Base-by-base conservation (phyloP, 148 eudicot genomes). In the Camellia lanceoleosa region DNA sequence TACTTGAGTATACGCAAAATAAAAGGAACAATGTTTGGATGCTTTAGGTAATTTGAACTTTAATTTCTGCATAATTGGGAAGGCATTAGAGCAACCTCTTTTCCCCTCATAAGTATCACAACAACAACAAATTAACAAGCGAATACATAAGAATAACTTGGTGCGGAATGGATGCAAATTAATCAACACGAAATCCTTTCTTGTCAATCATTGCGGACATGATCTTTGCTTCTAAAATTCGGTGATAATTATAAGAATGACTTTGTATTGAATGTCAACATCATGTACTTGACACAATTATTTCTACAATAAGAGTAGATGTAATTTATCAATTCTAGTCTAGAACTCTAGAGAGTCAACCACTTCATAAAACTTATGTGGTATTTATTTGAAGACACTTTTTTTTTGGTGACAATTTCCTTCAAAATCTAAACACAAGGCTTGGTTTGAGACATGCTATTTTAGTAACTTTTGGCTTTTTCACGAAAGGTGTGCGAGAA, bases 21-120 rank as follows among this genome's bases (percentile, higher is more conserved):
- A 30, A 30, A 30, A 30, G 30, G 30, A 30, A 0, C 98, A 20
- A 96, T 96, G 79, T 96, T 96, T 76, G 92, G 97, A 87, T 96
- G 99, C 86, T 96, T 85, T 46, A 96, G 76, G 93, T n/a, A n/a
- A n/a, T n/a, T n/a, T n/a, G 92, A 72, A 93, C 89, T 73, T 91
- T 87, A 82, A 96, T 96, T 84, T 96, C 99, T 96, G 89, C 44
- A 83, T 20, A 80, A 65, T 62, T 3, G 42, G 42, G 68, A 81
- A 62, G 19, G 46, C 79, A 58, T 55, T 63, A 78, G 38, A 38
- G 20, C 44, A 73, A 51, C 6, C 4, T 1, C 62, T 20, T 3
- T 41, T 19, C 10, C 52, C 41, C 13, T 47, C 5, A 60, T n/a
- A 49, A 71, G 59, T 66, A 67, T 7, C 42, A 6, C 9, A 71